These are phyloP conservation scores for Salpingoeca rosetta DNA, from an alignment of 78 protist species.

Conservation along the genomic window DNA sequence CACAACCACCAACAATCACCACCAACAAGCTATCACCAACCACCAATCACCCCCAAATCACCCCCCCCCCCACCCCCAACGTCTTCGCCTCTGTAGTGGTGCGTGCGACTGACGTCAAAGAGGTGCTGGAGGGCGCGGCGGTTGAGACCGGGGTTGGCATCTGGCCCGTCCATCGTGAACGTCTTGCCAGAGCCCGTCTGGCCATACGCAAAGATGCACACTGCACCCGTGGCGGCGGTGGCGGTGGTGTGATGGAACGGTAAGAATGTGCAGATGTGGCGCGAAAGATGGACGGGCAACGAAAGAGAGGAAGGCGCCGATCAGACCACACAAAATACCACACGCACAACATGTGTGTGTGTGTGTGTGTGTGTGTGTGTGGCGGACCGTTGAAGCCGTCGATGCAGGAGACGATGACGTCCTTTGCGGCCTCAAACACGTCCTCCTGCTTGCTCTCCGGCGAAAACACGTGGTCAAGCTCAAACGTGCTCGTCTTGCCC, in stretches of 20 bases:
- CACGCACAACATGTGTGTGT: slow-evolving; percentile 25
- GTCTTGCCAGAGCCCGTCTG: slow-evolving; percentile 87
- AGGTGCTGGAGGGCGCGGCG: slow-evolving; percentile 10
- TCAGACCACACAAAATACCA: slow-evolving; percentile 13
- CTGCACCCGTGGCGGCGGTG: slow-evolving; percentile 66
- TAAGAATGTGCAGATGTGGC: slow-evolving; percentile 41
- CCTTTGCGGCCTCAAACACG: background rate
- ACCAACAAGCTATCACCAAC: too few relatives aligned
- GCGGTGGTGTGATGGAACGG: slow-evolving; percentile 53
- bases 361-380: slow-evolving; percentile 23
- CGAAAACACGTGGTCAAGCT: background rate
- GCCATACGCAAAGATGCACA: slow-evolving; percentile 91
- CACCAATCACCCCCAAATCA: too few relatives aligned
- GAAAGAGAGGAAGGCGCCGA: background rate
- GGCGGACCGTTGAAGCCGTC: slow-evolving; percentile 52
- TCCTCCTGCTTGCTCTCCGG: slow-evolving; percentile 16
- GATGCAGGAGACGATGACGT: slow-evolving; percentile 2
- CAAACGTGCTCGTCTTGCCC: background rate
- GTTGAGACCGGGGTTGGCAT: slow-evolving; percentile 22
- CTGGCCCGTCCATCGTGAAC: slow-evolving; percentile 73
- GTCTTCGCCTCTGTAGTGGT: too few relatives aligned
- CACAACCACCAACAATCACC: too few relatives aligned
- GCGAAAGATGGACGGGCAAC: slow-evolving; percentile 35
- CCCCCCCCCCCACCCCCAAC: too few relatives aligned
- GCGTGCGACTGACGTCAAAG: background rate